Evolutionary conservation across 192 early-diverging fungal species (phyloP).

Genomic region (Borealophlyctis nickersoniae): DNA sequence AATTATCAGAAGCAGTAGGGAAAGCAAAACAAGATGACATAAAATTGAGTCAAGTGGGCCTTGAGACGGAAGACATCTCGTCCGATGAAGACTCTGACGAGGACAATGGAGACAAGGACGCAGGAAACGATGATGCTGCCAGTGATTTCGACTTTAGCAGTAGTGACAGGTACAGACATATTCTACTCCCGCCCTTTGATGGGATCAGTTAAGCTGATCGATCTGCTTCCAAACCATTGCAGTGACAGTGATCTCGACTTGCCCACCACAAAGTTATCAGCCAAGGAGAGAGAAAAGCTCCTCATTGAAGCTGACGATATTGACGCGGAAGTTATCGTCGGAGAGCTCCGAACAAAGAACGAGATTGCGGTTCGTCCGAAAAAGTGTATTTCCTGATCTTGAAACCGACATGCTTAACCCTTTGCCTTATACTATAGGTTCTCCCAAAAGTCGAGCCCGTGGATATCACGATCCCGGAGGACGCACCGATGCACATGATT

Average conservation of each 20-base stretch:
- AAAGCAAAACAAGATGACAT: constrained; percentile 14
- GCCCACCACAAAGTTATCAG: too few species aligned
- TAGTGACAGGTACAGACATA: not conserved
- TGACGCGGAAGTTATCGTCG: not conserved
- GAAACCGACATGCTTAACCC: not conserved
- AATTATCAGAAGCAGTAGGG: not conserved
- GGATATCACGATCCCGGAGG: constrained; percentile 43
- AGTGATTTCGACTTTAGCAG: constrained; percentile 5
- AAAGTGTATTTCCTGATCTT: not conserved
- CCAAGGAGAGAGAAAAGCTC: not conserved
- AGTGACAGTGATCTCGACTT: too few species aligned
- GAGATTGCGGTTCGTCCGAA: constrained; percentile 24
- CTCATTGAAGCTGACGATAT: not conserved
- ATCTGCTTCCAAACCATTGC: not conserved
- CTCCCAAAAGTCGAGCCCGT: constrained; percentile 44
- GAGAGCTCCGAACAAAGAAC: constrained; percentile 35
- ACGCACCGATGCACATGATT: constrained; percentile 49
- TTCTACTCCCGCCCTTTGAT: not conserved
- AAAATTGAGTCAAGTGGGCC: constrained; percentile 2
- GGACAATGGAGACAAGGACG: too few species aligned
- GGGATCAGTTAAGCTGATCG: not conserved
- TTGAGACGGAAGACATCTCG: constrained; percentile 4
- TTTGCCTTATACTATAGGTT: not conserved
- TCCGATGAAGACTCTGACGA: constrained; percentile 10
- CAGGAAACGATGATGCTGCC: constrained; percentile 12